These are phyloP conservation scores for Cutaneotrichosporon cavernicola DNA, from an alignment of 1,284 basidiomycete genomes.

Conservation along the genomic window DNA sequence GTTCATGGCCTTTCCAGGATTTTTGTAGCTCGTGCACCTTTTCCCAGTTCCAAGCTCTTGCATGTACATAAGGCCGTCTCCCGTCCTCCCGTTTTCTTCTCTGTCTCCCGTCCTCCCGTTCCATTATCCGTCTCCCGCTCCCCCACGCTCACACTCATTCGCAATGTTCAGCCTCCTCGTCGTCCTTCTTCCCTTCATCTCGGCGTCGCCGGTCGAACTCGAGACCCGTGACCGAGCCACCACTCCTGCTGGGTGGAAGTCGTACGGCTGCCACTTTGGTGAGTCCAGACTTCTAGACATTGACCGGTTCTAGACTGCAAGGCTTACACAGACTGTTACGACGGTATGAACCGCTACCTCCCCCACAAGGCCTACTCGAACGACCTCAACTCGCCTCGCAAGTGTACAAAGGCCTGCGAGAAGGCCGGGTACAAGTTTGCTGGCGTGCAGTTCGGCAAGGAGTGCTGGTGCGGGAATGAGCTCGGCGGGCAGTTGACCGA, in stretches of 20 bases:
- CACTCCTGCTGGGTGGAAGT: conserved; percentile 21
- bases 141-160: not conserved
- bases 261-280: conserved; percentile 34
- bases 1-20: too few relatives aligned
- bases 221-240: not conserved
- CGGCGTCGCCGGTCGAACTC: not conserved
- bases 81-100: not conserved
- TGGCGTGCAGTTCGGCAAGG: conserved; percentile 30
- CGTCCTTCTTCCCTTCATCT: conserved; percentile 9
- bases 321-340: conserved; percentile 26
- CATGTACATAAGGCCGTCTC: not conserved
- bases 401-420: conserved; percentile 28
- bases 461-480: conserved; percentile 36
- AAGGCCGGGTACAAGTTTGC: conserved; percentile 23
- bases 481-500: conserved; percentile 26
- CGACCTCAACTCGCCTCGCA: conserved; percentile 24
- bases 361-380: conserved; percentile 24
- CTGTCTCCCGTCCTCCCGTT: not conserved
- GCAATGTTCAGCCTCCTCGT: conserved; percentile 13
- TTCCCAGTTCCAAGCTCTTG: not conserved
- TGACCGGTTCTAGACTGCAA: not conserved
- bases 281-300: not conserved
- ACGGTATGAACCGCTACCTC: conserved; percentile 33
- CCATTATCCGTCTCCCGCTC: not conserved
- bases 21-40: not conserved